Base-by-base conservation (phyloP, 2,329 filamentous ascomycete species). In the Metarhizium album region DNA sequence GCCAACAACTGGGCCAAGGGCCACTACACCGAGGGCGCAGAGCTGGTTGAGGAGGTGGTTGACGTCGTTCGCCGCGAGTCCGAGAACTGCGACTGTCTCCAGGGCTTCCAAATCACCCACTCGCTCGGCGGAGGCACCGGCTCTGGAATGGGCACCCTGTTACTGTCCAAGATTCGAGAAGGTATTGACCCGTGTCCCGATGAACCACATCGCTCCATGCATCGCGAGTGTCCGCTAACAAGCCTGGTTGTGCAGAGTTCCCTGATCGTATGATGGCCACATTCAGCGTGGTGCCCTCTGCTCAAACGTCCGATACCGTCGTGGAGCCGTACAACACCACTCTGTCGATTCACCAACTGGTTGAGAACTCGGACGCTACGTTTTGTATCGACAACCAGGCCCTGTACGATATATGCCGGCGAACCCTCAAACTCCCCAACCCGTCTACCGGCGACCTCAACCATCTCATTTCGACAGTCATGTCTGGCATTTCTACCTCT, bases 1-100 rank as follows among this genome's bases (percentile, higher is more conserved):
- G 91, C 91, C 77, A 98, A 98, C 88, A 97, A 97, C 84, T 97
- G 91, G 91, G 91, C 91, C 74, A 97, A 97, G 86, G 91, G 91
- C 77, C 91, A 98, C 74, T 97, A 97, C 82, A 97, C 91, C 59
- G 91, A 97, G 80, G 91, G 91, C 83, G 91, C 91, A 63, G 93
- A 97, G 79, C 83, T 97, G 58, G 91, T 97, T 62, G 91, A 97
- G 79, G 82, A 96, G 67, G 91, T 97, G 63, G 84, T 97, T 63
- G 91, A 97, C 71, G 91, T 97, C 60, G 91, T 97, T 69, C 93
- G 91, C 70, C 91, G 91, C 66, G 91, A 97, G 80, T 90, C 93
- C 62, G 91, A 97, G 78, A 89, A 86, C 72, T 97, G 93, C 70
- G 91, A 97, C 81, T 95, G 89, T 81, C 90, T 97, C 58, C 91